These are phyloP conservation scores for Coffea eugenioides DNA, from an alignment of 257 asterid species.

Conservation along the genomic window DNA sequence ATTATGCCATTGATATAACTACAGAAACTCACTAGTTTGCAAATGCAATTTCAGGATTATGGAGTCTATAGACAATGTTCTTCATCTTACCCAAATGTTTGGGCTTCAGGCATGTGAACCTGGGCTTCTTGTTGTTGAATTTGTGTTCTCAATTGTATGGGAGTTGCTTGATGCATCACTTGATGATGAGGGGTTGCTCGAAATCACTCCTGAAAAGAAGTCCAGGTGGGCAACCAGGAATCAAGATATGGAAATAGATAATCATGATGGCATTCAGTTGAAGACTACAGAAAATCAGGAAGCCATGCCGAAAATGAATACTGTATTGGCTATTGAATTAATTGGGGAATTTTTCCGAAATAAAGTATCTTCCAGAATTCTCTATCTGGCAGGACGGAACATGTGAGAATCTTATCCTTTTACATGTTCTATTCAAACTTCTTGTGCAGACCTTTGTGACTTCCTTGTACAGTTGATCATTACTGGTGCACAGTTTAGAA, in stretches of 20 bases:
- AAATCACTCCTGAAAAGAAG: constrained; percentile 68
- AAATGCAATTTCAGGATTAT: constrained; percentile 71
- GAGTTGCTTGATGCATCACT: constrained; percentile 88
- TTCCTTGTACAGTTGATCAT: background rate
- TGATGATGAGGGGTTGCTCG: constrained; percentile 83
- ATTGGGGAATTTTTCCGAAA: constrained; percentile 74
- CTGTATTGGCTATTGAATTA: constrained; percentile 74
- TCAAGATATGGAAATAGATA: constrained; percentile 80
- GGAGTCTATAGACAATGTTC: constrained; percentile 69
- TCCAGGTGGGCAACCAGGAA: constrained; percentile 71
- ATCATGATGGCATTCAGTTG: constrained; percentile 54
- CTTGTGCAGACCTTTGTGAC: background rate
- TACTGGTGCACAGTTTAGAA: background rate
- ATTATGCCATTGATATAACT: background rate
- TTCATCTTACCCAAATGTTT: constrained; percentile 57
- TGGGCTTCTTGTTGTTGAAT: constrained; percentile 68
- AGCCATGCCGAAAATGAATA: constrained; percentile 62
- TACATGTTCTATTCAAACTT: background rate
- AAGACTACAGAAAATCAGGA: constrained; percentile 60
- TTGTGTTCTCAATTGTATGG: constrained; percentile 76
- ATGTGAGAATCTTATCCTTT: constrained; percentile 59
- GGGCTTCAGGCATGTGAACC: constrained; percentile 72
- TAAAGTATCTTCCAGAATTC: constrained; percentile 67
- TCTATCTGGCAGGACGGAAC: constrained; percentile 76
- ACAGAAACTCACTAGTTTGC: constrained; percentile 17